Evolutionary conservation across 208 protist genomes (phyloP).

Genomic region (Leishmania braziliensis): DNA sequence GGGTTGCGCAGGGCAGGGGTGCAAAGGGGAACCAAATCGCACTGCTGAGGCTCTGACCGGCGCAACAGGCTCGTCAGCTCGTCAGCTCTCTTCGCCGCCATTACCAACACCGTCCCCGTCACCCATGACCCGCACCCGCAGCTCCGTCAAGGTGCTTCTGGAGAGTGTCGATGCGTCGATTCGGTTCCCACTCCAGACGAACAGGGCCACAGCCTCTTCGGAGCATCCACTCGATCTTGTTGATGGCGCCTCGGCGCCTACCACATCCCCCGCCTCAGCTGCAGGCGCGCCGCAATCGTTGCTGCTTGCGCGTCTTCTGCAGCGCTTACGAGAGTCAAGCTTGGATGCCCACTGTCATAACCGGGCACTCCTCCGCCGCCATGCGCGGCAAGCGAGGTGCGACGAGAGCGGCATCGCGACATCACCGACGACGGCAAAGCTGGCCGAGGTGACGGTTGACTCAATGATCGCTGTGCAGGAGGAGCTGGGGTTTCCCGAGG

Average conservation of each 20-base stretch:
- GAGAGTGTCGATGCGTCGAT: conserved; percentile 34
- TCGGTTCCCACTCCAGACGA: conserved; percentile 21
- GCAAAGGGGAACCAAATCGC: neutral
- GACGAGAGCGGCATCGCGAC: neutral
- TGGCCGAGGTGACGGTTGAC: neutral
- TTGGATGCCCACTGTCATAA: conserved; percentile 18
- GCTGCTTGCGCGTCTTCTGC: conserved; percentile 26
- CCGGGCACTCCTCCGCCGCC: conserved; percentile 6
- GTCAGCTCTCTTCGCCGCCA: neutral
- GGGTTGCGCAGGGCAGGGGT: neutral
- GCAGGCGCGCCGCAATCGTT: conserved; percentile 5
- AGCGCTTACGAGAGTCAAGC: conserved; percentile 32
- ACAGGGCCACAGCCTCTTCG: neutral
- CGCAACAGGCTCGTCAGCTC: neutral
- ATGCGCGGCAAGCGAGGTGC: neutral
- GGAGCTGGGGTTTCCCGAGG: conserved; percentile 33
- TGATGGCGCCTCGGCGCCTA: neutral
- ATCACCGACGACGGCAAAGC: neutral
- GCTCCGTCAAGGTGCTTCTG: conserved; percentile 31
- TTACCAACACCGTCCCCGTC: neutral
- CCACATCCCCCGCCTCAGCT: neutral
- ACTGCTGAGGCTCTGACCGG: neutral
- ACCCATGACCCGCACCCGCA: neutral
- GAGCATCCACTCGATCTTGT: neutral
- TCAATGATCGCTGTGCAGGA: conserved; percentile 8